phyloP scores from a whole-genome alignment of 306 rosid genomes.

The Quercus aquifolioides region DNA sequence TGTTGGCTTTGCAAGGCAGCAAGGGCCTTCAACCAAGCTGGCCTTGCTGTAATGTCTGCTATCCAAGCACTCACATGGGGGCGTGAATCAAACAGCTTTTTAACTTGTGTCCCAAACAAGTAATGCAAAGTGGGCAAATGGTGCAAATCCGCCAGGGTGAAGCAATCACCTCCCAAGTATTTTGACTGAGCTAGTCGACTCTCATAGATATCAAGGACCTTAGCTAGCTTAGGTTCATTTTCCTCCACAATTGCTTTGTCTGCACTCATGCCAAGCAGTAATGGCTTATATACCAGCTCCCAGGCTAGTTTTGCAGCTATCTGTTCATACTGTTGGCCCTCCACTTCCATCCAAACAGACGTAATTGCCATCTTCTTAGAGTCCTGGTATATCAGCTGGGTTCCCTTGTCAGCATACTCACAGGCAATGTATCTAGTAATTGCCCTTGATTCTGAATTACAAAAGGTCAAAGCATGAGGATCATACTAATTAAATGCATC shows the following conservation, averaged over 20 bases:
- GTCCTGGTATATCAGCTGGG: slow-evolving; percentile 30
- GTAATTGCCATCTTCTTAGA: slow-evolving; percentile 39
- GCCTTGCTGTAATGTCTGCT: slow-evolving; percentile 58
- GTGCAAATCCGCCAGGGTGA: slow-evolving; percentile 69
- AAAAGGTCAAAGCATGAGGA: background rate
- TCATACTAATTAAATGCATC: background rate
- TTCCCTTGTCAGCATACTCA: slow-evolving; percentile 51
- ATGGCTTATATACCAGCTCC: slow-evolving; percentile 43
- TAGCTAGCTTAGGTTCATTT: slow-evolving; percentile 38
- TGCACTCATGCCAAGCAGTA: slow-evolving; percentile 14
- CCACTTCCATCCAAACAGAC: slow-evolving; percentile 54
- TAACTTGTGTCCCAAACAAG: slow-evolving; percentile 43
- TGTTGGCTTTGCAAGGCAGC: slow-evolving; percentile 34
- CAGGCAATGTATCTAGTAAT: slow-evolving; percentile 42
- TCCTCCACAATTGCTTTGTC: slow-evolving; percentile 52
- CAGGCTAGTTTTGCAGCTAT: slow-evolving; percentile 44
- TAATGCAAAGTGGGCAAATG: slow-evolving; percentile 40
- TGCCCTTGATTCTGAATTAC: slow-evolving; percentile 67
- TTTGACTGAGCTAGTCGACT: slow-evolving; percentile 41
- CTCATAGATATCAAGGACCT: slow-evolving; percentile 63
- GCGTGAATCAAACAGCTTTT: slow-evolving; percentile 39
- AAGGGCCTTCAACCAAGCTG: slow-evolving; percentile 65
- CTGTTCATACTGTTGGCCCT: slow-evolving; percentile 48
- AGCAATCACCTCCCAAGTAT: slow-evolving; percentile 56
- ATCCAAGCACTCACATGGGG: slow-evolving; percentile 61